Percentiles rank a stretch among this genome's conserved stretches.
Conservation (phyloP, 768 basidiomycete genomes). For the Hebeloma cylindrosporum region DNA sequence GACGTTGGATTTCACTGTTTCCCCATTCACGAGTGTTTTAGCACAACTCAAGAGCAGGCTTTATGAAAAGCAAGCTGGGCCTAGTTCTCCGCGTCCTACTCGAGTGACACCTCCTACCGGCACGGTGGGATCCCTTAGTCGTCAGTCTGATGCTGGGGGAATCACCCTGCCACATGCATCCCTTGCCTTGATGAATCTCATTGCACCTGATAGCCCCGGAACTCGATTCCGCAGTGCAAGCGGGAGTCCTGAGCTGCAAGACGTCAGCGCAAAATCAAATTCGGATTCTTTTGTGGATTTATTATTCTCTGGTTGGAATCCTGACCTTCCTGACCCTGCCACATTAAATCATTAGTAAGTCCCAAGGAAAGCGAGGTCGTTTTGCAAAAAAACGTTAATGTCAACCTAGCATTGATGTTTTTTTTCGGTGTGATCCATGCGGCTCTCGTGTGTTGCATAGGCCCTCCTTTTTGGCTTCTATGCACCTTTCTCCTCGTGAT, state of each 20-base stretch:
- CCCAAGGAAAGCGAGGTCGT: slow-evolving; percentile 3
- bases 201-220: slow-evolving; percentile 38
- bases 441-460: slow-evolving; percentile 82
- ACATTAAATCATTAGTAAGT: slow-evolving; percentile 74
- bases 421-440: slow-evolving; percentile 88
- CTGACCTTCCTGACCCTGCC: slow-evolving; percentile 77
- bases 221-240: slow-evolving; percentile 43
- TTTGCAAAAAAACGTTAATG: slow-evolving; percentile 14
- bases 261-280: slow-evolving; percentile 33
- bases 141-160: slow-evolving; percentile 32
- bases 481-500: slow-evolving; percentile 79
- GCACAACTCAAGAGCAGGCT: slow-evolving; percentile 65
- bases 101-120: slow-evolving; percentile 21
- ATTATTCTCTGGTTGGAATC: slow-evolving; percentile 79
- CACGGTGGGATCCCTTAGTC: slow-evolving; percentile 18
- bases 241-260: slow-evolving; percentile 50
- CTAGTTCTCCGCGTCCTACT: slow-evolving; percentile 34
- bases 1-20: background rate
- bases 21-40: slow-evolving; percentile 30
- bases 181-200: slow-evolving; percentile 41
- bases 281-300: slow-evolving; percentile 63
- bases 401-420: slow-evolving; percentile 69
- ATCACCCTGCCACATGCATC: slow-evolving; percentile 48
- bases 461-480: slow-evolving; percentile 74
- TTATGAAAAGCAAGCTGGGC: slow-evolving; percentile 47